Evolutionary conservation across 164 flowering plant species (phyloP), one percentile per base, ranked within the genome.

Genomic region (Platanus orientalis): DNA sequence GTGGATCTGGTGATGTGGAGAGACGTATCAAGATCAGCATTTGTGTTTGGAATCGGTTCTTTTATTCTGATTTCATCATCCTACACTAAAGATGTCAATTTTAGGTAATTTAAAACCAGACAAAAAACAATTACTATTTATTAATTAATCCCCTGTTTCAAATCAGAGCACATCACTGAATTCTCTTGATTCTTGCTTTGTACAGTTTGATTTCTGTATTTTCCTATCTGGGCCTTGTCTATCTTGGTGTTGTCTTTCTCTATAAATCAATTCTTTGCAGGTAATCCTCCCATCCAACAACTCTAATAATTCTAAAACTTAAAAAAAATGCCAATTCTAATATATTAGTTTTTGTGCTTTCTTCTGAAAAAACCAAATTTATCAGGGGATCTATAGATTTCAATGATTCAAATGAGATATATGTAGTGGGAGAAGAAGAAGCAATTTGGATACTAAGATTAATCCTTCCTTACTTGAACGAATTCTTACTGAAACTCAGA

Each of bases 1-100:
- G 98, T 83, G 77, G 93, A 93, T 75, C 63, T 93, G 58, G 79
- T 93, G 1, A 87, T 93, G 96, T 93, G 98, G 98, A 91, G 79
- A 78, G 90, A 93, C 67, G 74, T 83, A 30, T 74, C 90, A 11
- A 89, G 72, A 79, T 89, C 98, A 11, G 85, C 91, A 60, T 74
- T 91, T 17, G 65, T 82, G 2, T 90, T 90, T 69, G 92, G 92
- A 23, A 48, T 81, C n/a, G 97, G 98, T 59, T 74, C 87, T 65
- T 85, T 90, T 49, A 58, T 79, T 24, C 76, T 87, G 17, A 59
- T 91, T 34, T 89, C 90, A 51, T 81, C 90, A 14, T 81, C 87
- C 50, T 87, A 70, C 65, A 75, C 90, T 27, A 69, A 76, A 61
- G 88, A 91, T 70, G 70, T 94, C 65, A 84, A 88, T 53, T 74